phyloP scores from a whole-genome alignment of 768 basidiomycete genomes.

The Mycena amicta region DNA sequence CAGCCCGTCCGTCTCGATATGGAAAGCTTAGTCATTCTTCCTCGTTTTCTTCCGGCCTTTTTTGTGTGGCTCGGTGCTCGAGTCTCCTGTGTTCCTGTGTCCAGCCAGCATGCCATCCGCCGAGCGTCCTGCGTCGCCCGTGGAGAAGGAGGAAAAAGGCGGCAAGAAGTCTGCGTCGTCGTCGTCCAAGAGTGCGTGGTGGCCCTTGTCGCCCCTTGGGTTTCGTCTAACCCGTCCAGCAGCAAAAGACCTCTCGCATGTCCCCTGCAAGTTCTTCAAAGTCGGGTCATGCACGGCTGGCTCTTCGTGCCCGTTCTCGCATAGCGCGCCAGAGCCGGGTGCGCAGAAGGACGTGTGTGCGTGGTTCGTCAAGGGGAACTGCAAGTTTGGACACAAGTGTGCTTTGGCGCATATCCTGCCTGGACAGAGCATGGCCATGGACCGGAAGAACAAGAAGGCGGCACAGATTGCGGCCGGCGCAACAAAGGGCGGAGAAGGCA shows the following conservation, averaged over 20 bases:
- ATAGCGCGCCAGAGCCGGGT: constrained; percentile 70
- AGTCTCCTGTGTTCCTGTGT: neutral
- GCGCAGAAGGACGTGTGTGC: constrained; percentile 80
- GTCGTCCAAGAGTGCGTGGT: neutral
- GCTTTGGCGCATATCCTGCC: constrained; percentile 94
- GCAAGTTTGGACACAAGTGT: constrained; percentile 74
- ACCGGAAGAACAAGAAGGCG: constrained; percentile 95
- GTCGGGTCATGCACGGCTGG: constrained; percentile 94
- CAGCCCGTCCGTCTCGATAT: neutral
- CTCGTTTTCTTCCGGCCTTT: constrained; percentile 1
- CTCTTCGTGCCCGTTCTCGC: constrained; percentile 94
- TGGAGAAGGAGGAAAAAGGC: neutral
- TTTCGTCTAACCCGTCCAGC: constrained; percentile 14
- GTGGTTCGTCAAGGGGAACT: constrained; percentile 93
- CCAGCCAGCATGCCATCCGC: neutral
- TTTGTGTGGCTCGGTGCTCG: neutral
- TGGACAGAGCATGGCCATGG: constrained; percentile 93
- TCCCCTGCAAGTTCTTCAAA: constrained; percentile 97
- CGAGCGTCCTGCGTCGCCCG: neutral
- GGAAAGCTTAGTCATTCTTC: neutral
- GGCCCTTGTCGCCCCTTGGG: neutral
- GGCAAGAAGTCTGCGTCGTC: neutral
- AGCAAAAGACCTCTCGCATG: constrained; percentile 92
- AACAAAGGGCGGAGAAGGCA: constrained; percentile 37
- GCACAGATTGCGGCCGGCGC: constrained; percentile 68